These are phyloP conservation scores for Ambrosiella beaveri DNA, from an alignment of 2,329 filamentous ascomycete species.

Conservation along the genomic window DNA sequence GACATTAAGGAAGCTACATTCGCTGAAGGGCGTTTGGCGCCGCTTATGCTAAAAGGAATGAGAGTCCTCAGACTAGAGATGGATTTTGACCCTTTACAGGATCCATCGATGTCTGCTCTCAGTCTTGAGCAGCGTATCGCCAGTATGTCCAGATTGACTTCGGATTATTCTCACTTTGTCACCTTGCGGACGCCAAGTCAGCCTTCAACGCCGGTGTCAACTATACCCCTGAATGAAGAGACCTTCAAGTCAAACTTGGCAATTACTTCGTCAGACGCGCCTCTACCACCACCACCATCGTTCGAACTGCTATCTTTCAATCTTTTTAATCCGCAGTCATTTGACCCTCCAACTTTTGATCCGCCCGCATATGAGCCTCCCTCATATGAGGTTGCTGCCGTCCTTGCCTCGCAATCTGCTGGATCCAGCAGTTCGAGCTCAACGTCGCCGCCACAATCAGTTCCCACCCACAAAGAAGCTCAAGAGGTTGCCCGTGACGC, in stretches of 20 bases:
- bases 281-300: not conserved
- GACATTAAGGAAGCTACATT: constrained; percentile 22
- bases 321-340: constrained; percentile 20
- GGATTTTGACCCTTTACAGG: constrained; percentile 24
- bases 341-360: constrained; percentile 11
- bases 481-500: constrained; percentile 5
- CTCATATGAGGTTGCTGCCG: not conserved
- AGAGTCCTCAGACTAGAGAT: constrained; percentile 38
- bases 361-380: constrained; percentile 6
- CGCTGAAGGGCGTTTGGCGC: constrained; percentile 20
- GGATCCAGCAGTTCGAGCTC: not conserved
- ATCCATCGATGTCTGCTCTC: not conserved
- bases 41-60: constrained; percentile 32
- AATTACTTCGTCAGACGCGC: no score
- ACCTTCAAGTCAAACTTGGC: no score
- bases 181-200: no score
- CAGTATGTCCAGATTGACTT: no score
- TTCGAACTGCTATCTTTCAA: constrained; percentile 21
- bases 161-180: no score
- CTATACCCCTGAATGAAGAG: no score
- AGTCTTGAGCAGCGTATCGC: no score
- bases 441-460: no score
- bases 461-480: no score
- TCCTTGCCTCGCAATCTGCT: not conserved
- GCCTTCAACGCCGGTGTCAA: no score